Evolutionary conservation across 202 grass and related monocot genomes (phyloP), one percentile per base, ranked within the genome.

Genomic region (Carex arenaria): DNA sequence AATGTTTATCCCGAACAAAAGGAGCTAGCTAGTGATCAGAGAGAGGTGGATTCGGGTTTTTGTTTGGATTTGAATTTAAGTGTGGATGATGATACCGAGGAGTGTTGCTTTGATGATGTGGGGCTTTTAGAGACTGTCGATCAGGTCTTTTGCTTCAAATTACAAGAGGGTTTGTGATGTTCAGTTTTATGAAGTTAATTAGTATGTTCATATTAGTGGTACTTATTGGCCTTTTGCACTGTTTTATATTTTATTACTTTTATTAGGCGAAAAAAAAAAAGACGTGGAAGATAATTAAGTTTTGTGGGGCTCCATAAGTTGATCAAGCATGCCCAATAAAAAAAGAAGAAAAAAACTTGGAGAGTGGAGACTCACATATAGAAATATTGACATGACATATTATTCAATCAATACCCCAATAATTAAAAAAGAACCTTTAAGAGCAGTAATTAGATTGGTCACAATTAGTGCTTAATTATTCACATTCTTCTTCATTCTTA

Each of bases 41-140:
- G 75, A 53, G 65, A 83, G 59, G 82, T 76, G 72, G 67, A 76
- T 64, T 53, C 2, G 4, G 52, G 57, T 51, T 92, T 92, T 13
- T 84, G 80, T 55, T 90, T 98, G 67, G 95, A 98, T 93, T 87
- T 98, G 89, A 95, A 98, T 73, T 87, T 85, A 38, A 86, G 84
- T 45, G 82, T 52, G 3, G 84, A 90, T 69, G 81, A 72, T 51
- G 45, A 90, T 78, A 28, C 9, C 1, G 79, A 78, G 18, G 74
- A 84, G 52, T 63, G 19, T 28, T 71, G 73, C 14, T 84, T 67
- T 36, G 83, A 78, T 9, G 76, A 82, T 72, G 80, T 70, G 67
- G 84, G 64, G 57, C 89, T 92, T 74, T 17, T 54, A 49, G 51
- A 87, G 61, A 65, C 70, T 81, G 89, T 95, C 5, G 95, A 98